phyloP scores from a whole-genome alignment of 2,329 filamentous ascomycete genomes.

The Talaromyces sp. region DNA sequence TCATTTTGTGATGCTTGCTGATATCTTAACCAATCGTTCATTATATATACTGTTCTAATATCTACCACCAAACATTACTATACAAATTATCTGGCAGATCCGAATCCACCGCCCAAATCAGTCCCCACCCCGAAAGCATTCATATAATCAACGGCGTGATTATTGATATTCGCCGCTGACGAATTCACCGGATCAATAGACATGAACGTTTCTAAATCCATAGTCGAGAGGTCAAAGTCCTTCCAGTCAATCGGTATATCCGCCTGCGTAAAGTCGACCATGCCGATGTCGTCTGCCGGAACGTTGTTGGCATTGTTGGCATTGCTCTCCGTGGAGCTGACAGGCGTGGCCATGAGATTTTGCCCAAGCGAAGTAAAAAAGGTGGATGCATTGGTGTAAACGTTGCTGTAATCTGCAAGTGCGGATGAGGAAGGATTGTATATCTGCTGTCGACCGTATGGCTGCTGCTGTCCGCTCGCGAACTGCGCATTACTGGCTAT shows the following conservation, averaged over 20 bases:
- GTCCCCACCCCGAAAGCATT: not conserved
- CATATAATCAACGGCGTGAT: constrained; percentile 4
- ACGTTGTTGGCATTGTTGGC: constrained; percentile 11
- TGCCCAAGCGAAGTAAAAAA: constrained; percentile 19
- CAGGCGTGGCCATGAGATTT: constrained; percentile 17
- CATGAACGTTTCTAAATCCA: constrained; percentile 39
- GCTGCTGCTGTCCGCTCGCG: not conserved
- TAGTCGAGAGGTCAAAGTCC: constrained; percentile 39
- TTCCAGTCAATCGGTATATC: constrained; percentile 34
- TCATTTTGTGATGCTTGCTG: not conserved
- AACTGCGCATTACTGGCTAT: not conserved
- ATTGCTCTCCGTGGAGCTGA: constrained; percentile 3
- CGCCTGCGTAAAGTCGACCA: constrained; percentile 36
- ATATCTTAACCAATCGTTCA: not conserved
- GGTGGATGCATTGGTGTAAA: constrained; percentile 14
- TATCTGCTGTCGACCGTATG: not conserved
- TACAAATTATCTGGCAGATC: constrained; percentile 10
- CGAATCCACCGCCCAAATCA: constrained; percentile 9
- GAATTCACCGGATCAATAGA: constrained; percentile 29
- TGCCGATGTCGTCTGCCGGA: constrained; percentile 22
- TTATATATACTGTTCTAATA: not conserved
- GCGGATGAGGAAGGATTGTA: not conserved
- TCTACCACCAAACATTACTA: not conserved
- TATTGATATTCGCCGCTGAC: constrained; percentile 5
- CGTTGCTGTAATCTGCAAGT: not conserved